phyloP scores from a whole-genome alignment of 257 asterid genomes.

The Penstemon eatonii region DNA sequence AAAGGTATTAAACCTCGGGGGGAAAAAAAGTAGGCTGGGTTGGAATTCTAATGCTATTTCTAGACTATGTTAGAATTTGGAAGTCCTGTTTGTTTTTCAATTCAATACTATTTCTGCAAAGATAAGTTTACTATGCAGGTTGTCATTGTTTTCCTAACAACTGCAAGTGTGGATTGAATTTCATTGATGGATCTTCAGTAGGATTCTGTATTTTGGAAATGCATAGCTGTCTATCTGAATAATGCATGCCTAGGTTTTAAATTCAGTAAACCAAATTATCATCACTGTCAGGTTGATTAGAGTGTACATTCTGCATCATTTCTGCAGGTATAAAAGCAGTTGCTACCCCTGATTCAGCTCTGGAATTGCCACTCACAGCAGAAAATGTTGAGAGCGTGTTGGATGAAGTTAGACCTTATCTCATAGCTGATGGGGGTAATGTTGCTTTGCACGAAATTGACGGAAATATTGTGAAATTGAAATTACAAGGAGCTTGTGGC shows the following conservation, averaged over 20 bases:
- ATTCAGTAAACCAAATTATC: background rate
- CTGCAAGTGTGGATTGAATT: too few relatives aligned
- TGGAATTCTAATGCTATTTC: background rate
- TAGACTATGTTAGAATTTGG: too few relatives aligned
- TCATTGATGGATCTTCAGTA: too few relatives aligned
- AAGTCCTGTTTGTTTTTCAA: too few relatives aligned
- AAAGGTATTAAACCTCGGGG: too few relatives aligned
- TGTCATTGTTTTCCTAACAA: too few relatives aligned
- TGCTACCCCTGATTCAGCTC: conserved; percentile 64
- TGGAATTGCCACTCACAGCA: conserved; percentile 81
- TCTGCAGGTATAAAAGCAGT: conserved; percentile 66
- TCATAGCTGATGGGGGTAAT: conserved; percentile 95
- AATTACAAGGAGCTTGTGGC: conserved; percentile 98
- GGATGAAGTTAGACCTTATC: conserved; percentile 93
- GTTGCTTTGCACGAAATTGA: conserved; percentile 93
- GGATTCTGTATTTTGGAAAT: too few relatives aligned
- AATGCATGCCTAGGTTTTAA: background rate
- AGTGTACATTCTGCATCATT: conserved; percentile 2
- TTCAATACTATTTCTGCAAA: too few relatives aligned
- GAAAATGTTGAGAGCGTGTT: conserved; percentile 86
- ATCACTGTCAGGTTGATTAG: background rate
- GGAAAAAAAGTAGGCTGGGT: background rate
- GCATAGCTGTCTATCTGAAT: background rate
- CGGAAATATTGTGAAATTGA: conserved; percentile 84
- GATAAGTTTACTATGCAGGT: too few relatives aligned